A percentile compares a stretch with the other conserved stretches of the same genome.
phyloP scores from a whole-genome alignment of 441 rosid species.

The Raphanus hybrid region DNA sequence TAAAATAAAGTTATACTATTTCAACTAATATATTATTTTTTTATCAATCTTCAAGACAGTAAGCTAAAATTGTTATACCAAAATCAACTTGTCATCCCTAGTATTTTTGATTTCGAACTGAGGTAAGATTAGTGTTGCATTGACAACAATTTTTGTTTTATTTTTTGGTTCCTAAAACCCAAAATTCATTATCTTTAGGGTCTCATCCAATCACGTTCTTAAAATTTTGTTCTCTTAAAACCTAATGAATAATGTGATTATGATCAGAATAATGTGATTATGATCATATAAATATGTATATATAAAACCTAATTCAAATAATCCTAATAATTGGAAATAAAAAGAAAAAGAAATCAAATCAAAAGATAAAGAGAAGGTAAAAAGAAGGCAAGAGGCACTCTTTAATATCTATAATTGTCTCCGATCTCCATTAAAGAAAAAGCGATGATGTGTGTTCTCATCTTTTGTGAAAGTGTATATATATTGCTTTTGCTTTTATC shows the following conservation, averaged over 20 bases:
- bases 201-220: too few relatives aligned
- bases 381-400: conserved; percentile 39
- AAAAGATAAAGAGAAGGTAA: conserved; percentile 37
- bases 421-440: conserved; percentile 36
- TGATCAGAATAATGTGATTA: background rate
- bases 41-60: too few relatives aligned
- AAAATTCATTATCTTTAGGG: too few relatives aligned
- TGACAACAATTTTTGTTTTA: too few relatives aligned
- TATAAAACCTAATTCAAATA: conserved; percentile 31
- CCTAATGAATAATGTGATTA: background rate
- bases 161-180: too few relatives aligned
- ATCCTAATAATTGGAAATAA: conserved; percentile 24
- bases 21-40: too few relatives aligned
- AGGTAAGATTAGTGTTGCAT: too few relatives aligned
- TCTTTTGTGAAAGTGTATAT: conserved; percentile 44
- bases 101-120: too few relatives aligned
- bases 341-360: conserved; percentile 12
- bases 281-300: background rate
- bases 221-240: too few relatives aligned
- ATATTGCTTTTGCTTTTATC: conserved; percentile 42
- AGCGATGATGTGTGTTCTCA: conserved; percentile 42
- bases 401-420: conserved; percentile 20
- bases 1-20: too few relatives aligned
- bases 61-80: too few relatives aligned
- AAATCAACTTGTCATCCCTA: too few relatives aligned